phyloP scores from a whole-genome alignment of 1,284 basidiomycete genomes.

The Sporisorium reilianum region DNA sequence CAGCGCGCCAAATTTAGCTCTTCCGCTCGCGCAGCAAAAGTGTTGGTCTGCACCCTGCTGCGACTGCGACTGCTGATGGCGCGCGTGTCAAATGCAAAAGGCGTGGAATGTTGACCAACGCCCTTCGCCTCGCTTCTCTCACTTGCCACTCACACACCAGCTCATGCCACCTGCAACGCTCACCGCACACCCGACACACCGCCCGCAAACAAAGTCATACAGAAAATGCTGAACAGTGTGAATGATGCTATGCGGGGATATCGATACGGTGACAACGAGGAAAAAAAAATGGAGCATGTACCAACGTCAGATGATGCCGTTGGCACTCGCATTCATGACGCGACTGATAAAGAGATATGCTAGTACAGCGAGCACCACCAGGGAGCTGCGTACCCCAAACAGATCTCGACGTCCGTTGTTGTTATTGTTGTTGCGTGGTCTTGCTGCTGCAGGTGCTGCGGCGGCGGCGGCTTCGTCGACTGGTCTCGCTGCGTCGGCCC shows the following conservation, averaged over 20 bases:
- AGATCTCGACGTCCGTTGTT: constrained; percentile 33
- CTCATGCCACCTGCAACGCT: too few relatives aligned
- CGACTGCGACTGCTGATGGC: too few relatives aligned
- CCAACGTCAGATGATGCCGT: constrained; percentile 37
- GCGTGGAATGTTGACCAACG: constrained; percentile 1
- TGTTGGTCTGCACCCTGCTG: constrained; percentile 6
- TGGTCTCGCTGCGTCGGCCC: constrained; percentile 2
- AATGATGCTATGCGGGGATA: constrained; percentile 10
- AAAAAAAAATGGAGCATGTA: neutral
- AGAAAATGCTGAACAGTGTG: neutral
- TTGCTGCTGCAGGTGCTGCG: constrained; percentile 14
- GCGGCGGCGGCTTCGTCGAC: constrained; percentile 18
- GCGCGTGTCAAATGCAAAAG: too few relatives aligned
- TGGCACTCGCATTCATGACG: constrained; percentile 44
- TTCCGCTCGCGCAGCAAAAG: neutral
- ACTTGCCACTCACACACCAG: neutral
- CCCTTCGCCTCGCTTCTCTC: neutral
- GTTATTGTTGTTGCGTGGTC: constrained; percentile 6
- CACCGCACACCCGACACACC: neutral
- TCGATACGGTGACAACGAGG: neutral
- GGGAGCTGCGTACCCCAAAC: constrained; percentile 47
- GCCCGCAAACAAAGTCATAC: neutral
- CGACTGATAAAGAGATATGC: constrained; percentile 58
- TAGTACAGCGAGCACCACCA: constrained; percentile 50
- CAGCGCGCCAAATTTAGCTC: constrained; percentile 1